These are phyloP conservation scores for Mycoemilia scoparia DNA, from an alignment of 192 early-diverging fungal species.

Conservation along the genomic window DNA sequence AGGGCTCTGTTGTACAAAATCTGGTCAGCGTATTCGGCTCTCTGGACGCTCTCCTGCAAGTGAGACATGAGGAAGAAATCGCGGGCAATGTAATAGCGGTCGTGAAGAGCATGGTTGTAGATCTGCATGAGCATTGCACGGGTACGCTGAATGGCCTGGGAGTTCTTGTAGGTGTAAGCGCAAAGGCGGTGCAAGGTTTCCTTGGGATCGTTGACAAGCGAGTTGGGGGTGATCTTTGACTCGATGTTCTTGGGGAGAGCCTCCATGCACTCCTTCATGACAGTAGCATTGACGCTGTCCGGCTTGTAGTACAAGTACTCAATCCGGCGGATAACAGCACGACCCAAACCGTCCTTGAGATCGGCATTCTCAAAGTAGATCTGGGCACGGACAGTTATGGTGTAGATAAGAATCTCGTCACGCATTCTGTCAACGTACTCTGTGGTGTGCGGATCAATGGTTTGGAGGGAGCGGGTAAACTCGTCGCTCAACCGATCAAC, in stretches of 20 bases:
- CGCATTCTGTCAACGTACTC: slow-evolving; percentile 90
- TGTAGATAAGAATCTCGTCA: slow-evolving; percentile 76
- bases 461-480: slow-evolving; percentile 86
- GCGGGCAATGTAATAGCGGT: slow-evolving; percentile 79
- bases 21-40: slow-evolving; percentile 80
- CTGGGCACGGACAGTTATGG: slow-evolving; percentile 72
- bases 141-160: slow-evolving; percentile 63
- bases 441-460: slow-evolving; percentile 90
- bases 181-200: slow-evolving; percentile 66
- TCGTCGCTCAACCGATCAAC: slow-evolving; percentile 94
- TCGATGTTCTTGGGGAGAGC: slow-evolving; percentile 24
- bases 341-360: slow-evolving; percentile 42
- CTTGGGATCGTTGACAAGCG: slow-evolving; percentile 27
- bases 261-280: slow-evolving; percentile 37
- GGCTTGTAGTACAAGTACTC: slow-evolving; percentile 98
- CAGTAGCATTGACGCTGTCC: slow-evolving; percentile 61
- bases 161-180: slow-evolving; percentile 76
- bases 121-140: slow-evolving; percentile 95
- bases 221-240: slow-evolving; percentile 27
- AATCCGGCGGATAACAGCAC: slow-evolving; percentile 66
- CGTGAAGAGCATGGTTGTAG: slow-evolving; percentile 93
- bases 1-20: slow-evolving; percentile 91
- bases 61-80: slow-evolving; percentile 98
- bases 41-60: slow-evolving; percentile 80
- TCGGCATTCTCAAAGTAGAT: slow-evolving; percentile 59